Conservation (phyloP, 2,329 filamentous ascomycete genomes). For the Karstenula rhodostoma region DNA sequence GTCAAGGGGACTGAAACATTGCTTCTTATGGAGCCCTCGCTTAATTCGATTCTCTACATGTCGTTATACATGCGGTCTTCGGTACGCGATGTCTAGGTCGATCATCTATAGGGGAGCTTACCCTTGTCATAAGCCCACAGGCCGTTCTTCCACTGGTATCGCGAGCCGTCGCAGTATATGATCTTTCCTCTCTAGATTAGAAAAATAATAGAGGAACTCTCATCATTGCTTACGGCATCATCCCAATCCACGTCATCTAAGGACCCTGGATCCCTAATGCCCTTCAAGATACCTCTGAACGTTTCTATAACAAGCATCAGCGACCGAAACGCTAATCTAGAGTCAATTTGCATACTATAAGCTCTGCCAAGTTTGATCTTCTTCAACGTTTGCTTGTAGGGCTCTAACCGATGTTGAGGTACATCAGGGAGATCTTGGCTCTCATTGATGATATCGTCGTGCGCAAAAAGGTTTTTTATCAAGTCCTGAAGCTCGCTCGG, state of each 20-base stretch:
- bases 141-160: slow-evolving; percentile 5
- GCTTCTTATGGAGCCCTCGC: neutral
- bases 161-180: slow-evolving; percentile 4
- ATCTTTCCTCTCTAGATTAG: neutral
- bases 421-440: slow-evolving; percentile 3
- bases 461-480: slow-evolving; percentile 6
- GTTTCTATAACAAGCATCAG: neutral
- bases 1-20: neutral
- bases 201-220: neutral
- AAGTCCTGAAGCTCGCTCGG: slow-evolving; percentile 7
- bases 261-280: no score
- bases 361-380: neutral
- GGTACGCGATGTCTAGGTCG: neutral
- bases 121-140: slow-evolving; percentile 2
- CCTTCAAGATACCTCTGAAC: no score
- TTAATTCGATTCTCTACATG: neutral
- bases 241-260: no score
- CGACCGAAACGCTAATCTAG: no score
- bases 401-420: neutral
- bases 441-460: slow-evolving; percentile 6
- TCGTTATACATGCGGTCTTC: neutral
- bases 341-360: no score
- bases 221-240: neutral
- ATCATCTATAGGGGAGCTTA: neutral
- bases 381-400: neutral